Conservation (phyloP, 371 early-diverging fungal genomes). For the Choanephora cucurbitarum region DNA sequence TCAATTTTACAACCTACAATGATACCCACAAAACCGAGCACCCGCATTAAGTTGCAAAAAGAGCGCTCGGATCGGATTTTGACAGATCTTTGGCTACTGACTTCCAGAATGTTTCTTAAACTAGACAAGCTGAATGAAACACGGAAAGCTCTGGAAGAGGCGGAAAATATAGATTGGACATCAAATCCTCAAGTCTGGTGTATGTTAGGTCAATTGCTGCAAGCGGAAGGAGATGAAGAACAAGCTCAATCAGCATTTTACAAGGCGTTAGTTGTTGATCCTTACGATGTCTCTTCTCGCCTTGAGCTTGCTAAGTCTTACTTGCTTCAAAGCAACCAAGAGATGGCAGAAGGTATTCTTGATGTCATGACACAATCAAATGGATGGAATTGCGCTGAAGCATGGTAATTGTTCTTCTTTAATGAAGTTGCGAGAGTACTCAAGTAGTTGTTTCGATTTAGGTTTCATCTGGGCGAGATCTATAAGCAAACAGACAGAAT, state of each 20-base stretch:
- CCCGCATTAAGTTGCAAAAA: slow-evolving; percentile 24
- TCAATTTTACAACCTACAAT: slow-evolving; percentile 28
- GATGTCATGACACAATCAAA: slow-evolving; percentile 53
- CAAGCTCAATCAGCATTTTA: slow-evolving; percentile 54
- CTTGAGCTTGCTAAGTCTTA: slow-evolving; percentile 52
- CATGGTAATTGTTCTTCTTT: slow-evolving; percentile 59
- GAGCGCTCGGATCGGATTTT: slow-evolving; percentile 30
- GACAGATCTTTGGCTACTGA: slow-evolving; percentile 61
- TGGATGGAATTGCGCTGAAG: slow-evolving; percentile 69
- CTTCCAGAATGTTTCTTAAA: slow-evolving; percentile 60
- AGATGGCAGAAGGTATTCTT: slow-evolving; percentile 61
- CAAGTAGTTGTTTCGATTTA: slow-evolving; percentile 7
- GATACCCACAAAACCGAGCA: slow-evolving; percentile 27
- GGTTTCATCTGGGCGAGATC: slow-evolving; percentile 61
- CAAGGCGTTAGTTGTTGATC: slow-evolving; percentile 55
- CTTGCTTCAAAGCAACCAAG: slow-evolving; percentile 40
- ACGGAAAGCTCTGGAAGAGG: slow-evolving; percentile 65
- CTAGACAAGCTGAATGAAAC: slow-evolving; percentile 65
- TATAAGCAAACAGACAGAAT: slow-evolving; percentile 57
- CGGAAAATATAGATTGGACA: slow-evolving; percentile 60
- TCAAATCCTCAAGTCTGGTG: slow-evolving; percentile 62
- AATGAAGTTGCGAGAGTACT: background rate
- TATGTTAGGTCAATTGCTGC: slow-evolving; percentile 53
- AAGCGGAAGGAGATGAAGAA: slow-evolving; percentile 40
- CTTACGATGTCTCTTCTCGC: slow-evolving; percentile 44